Evolutionary conservation across 768 basidiomycete species (phyloP).

Genomic region (Podaxis sp.): DNA sequence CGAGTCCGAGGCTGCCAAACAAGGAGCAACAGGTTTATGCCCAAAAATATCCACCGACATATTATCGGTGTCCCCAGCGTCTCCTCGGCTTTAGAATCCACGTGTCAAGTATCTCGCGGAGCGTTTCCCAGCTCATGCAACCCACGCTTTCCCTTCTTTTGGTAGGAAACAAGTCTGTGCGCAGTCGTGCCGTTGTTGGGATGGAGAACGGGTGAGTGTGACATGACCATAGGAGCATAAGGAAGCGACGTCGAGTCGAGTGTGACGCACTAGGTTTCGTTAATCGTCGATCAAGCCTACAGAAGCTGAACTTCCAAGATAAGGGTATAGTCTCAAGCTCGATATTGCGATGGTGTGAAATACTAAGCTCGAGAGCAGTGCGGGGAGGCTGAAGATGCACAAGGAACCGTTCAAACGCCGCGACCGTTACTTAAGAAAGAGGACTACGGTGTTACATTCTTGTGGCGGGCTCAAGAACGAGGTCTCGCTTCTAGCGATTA

Average conservation of each 20-base stretch:
- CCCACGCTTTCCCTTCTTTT: background rate
- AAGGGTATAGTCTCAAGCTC: background rate
- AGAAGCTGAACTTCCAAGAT: background rate
- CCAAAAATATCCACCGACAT: background rate
- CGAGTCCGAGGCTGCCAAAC: background rate
- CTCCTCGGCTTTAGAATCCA: constrained; percentile 10
- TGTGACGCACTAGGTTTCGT: background rate
- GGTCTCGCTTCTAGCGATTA: background rate
- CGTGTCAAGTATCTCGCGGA: background rate
- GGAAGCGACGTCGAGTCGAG: background rate
- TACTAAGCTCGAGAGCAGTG: background rate
- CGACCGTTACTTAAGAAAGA: background rate
- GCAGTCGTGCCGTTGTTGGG: background rate
- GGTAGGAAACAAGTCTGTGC: background rate
- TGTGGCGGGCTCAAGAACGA: background rate
- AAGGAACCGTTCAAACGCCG: constrained; percentile 1
- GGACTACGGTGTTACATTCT: background rate
- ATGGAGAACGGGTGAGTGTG: background rate
- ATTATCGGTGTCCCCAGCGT: background rate
- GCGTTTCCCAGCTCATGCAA: background rate
- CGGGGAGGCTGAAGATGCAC: background rate
- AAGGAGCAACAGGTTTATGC: constrained; percentile 1
- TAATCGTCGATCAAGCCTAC: background rate
- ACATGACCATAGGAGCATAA: background rate
- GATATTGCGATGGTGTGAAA: background rate